Percentiles rank a stretch among this genome's conserved stretches.
Evolutionary conservation across 2,329 filamentous ascomycete species (phyloP).

Genomic region (Hymenoscyphus fructigenus): DNA sequence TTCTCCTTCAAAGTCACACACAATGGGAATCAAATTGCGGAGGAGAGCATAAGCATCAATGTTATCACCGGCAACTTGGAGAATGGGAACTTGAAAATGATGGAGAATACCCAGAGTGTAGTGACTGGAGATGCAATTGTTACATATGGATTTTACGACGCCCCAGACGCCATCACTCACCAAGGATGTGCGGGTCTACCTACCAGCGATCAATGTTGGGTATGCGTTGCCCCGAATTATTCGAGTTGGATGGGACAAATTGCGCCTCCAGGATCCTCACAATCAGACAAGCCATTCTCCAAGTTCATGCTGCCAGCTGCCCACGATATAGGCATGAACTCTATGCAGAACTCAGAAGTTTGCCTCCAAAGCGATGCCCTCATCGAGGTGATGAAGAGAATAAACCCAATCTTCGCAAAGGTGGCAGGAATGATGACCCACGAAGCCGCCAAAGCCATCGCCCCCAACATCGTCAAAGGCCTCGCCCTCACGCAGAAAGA

Average conservation of each 20-base stretch:
- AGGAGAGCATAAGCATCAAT: slow-evolving; percentile 48
- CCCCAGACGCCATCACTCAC: slow-evolving; percentile 46
- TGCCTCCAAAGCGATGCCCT: slow-evolving; percentile 38
- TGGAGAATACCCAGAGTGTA: slow-evolving; percentile 26
- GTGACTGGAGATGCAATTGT: slow-evolving; percentile 41
- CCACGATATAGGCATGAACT: slow-evolving; percentile 54
- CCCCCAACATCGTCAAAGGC: slow-evolving; percentile 45
- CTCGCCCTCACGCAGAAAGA: slow-evolving; percentile 54
- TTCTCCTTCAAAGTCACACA: slow-evolving; percentile 45
- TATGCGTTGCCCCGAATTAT: slow-evolving; percentile 46
- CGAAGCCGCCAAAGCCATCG: slow-evolving; percentile 32
- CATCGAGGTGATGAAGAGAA: slow-evolving; percentile 33
- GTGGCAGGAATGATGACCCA: slow-evolving; percentile 29
- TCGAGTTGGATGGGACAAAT: slow-evolving; percentile 45
- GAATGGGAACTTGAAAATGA: slow-evolving; percentile 38
- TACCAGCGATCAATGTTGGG: slow-evolving; percentile 45
- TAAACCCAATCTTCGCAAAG: slow-evolving; percentile 29
- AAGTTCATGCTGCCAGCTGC: slow-evolving; percentile 46
- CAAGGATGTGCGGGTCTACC: slow-evolving; percentile 44
- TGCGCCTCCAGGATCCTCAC: slow-evolving; percentile 41
- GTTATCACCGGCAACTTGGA: slow-evolving; percentile 44
- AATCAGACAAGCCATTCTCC: slow-evolving; percentile 43
- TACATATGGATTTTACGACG: slow-evolving; percentile 49
- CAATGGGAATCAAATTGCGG: slow-evolving; percentile 41
- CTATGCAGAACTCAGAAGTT: slow-evolving; percentile 43